Conservation (phyloP, 2,329 filamentous ascomycete species). For the Aspergillus flavus region DNA sequence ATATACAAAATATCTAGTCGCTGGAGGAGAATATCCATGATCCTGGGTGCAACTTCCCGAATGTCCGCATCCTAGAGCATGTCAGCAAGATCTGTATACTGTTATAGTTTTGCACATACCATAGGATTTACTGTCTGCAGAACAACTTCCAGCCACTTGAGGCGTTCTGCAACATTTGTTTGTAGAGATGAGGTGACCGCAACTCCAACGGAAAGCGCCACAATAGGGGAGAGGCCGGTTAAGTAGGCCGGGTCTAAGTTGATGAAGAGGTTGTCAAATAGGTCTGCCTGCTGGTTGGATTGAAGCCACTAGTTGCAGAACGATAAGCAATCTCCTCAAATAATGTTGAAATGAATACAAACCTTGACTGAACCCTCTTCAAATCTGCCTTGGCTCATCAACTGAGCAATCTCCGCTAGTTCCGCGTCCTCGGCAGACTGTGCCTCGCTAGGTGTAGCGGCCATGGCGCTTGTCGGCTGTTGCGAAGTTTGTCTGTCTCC, state of each 20-base stretch:
- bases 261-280: constrained; percentile 66
- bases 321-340: neutral
- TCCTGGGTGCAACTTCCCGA: constrained; percentile 58
- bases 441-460: constrained; percentile 17
- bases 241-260: constrained; percentile 61
- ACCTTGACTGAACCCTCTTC: constrained; percentile 52
- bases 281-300: constrained; percentile 58
- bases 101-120: constrained; percentile 42
- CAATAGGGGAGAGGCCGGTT: constrained; percentile 57
- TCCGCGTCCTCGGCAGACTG: constrained; percentile 43
- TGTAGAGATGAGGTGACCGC: constrained; percentile 62
- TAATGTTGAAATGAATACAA: constrained; percentile 17
- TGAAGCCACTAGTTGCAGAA: constrained; percentile 57
- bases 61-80: constrained; percentile 54
- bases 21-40: constrained; percentile 62
- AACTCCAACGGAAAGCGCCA: constrained; percentile 63
- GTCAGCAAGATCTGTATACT: constrained; percentile 9
- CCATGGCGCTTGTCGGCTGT: constrained; percentile 21
- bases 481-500: constrained; percentile 20
- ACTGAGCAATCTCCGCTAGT: constrained; percentile 42
- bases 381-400: constrained; percentile 43
- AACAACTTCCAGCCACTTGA: constrained; percentile 61
- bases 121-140: constrained; percentile 56
- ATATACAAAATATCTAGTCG: constrained; percentile 62
- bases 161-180: constrained; percentile 56